phyloP scores from a whole-genome alignment of 2,329 filamentous ascomycete species.

The Paraconiothyrium sp. region DNA sequence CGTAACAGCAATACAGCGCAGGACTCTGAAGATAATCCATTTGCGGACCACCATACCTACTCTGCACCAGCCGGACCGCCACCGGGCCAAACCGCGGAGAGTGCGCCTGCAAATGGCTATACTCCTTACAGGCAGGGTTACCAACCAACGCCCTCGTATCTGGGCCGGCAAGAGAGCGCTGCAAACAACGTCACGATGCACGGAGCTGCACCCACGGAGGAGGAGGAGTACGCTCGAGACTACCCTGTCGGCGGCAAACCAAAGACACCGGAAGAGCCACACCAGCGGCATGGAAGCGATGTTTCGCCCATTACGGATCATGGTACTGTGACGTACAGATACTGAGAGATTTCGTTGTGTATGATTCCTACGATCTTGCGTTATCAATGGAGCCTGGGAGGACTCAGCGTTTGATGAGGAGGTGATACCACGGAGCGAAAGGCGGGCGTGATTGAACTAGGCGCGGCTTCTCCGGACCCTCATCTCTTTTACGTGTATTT shows the following conservation, averaged over 20 bases:
- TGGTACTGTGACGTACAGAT: constrained; percentile 49
- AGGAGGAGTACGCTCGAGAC: constrained; percentile 36
- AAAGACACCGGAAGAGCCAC: constrained; percentile 36
- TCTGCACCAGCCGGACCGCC: constrained; percentile 36
- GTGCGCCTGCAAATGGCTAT: constrained; percentile 26
- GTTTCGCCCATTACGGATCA: constrained; percentile 50
- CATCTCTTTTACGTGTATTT: constrained; percentile 1
- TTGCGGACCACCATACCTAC: constrained; percentile 53
- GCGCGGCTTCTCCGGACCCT: not conserved
- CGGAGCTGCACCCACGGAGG: constrained; percentile 45
- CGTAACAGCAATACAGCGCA: constrained; percentile 19
- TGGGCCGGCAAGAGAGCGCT: constrained; percentile 56
- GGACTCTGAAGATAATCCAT: constrained; percentile 49
- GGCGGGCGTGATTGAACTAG: not conserved
- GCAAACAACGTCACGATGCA: constrained; percentile 58
- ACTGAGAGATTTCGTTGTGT: constrained; percentile 30
- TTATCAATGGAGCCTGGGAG: not conserved
- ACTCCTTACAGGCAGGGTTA: constrained; percentile 46
- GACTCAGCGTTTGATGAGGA: not conserved
- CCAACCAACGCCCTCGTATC: constrained; percentile 53
- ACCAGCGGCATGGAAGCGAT: constrained; percentile 32
- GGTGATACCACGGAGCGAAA: constrained; percentile 2
- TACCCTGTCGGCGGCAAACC: constrained; percentile 31
- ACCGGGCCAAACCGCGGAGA: constrained; percentile 28
- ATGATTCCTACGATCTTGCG: not conserved